Conservation (phyloP, 73 alveolate species). For the Diophrys sp. region DNA sequence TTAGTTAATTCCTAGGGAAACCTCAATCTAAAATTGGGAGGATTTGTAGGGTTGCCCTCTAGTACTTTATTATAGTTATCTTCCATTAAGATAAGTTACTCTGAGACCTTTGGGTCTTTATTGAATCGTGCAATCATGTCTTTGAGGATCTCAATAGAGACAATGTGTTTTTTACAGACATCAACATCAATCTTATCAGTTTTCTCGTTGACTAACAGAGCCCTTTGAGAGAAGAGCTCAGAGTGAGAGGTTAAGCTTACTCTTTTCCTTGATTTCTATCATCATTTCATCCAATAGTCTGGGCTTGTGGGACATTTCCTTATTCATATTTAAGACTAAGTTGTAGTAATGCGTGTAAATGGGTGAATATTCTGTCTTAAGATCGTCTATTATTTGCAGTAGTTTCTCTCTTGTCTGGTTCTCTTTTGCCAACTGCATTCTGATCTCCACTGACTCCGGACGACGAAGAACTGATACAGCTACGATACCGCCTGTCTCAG, state of each 20-base stretch:
- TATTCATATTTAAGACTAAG: not conserved
- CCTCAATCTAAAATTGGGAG: not conserved
- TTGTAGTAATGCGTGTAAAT: not conserved
- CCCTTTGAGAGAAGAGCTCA: too few relatives aligned
- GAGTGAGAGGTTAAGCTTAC: too few relatives aligned
- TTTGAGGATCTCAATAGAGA: not conserved
- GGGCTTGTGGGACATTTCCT: not conserved
- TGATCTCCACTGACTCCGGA: not conserved
- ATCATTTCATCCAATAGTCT: not conserved
- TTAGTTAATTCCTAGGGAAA: not conserved
- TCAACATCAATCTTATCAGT: not conserved
- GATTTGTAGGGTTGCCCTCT: not conserved
- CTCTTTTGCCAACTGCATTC: not conserved
- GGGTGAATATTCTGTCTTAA: not conserved
- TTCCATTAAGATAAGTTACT: not conserved
- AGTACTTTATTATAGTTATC: not conserved
- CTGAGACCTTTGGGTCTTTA: not conserved
- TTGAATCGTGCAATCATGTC: not conserved
- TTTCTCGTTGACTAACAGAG: not conserved
- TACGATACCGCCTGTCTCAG: too few relatives aligned
- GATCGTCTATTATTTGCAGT: not conserved
- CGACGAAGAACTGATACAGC: not conserved
- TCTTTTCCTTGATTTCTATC: not conserved
- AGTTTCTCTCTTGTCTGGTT: not conserved
- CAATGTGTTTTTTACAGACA: not conserved